Conservation (phyloP, 2,329 filamentous ascomycete species). For the Nigrospora sphaerica region DNA sequence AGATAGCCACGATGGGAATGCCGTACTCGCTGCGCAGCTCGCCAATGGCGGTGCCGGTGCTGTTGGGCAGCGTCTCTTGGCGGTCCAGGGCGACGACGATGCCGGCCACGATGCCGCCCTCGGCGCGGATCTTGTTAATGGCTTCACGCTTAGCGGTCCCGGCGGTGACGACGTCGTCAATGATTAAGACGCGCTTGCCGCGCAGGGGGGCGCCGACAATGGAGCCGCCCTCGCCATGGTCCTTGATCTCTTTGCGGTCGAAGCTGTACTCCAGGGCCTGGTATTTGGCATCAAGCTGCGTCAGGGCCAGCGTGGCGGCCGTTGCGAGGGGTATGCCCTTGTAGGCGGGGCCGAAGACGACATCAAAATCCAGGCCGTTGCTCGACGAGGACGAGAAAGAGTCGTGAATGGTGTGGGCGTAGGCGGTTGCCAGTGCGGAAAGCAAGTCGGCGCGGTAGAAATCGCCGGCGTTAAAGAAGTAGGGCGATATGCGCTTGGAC, state of each 20-base stretch:
- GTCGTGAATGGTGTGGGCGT: conserved; percentile 59
- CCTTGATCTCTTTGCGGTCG: conserved; percentile 94
- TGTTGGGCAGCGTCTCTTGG: conserved; percentile 68
- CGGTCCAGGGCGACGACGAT: conserved; percentile 86
- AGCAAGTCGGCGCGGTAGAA: conserved; percentile 80
- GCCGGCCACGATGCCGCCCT: conserved; percentile 78
- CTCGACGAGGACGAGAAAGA: conserved; percentile 14
- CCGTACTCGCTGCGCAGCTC: conserved; percentile 77
- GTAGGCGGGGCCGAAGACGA: conserved; percentile 91
- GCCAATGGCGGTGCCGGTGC: conserved; percentile 72
- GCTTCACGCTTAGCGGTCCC: conserved; percentile 92
- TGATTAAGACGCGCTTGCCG: conserved; percentile 79
- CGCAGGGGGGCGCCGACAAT: conserved; percentile 84
- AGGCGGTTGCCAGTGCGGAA: conserved; percentile 71
- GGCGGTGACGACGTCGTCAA: conserved; percentile 95
- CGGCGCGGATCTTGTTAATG: conserved; percentile 77
- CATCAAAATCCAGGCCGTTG: conserved; percentile 53
- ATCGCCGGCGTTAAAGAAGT: conserved; percentile 95
- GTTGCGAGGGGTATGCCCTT: conserved; percentile 93
- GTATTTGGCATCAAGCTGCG: conserved; percentile 62
- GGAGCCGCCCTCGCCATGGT: conserved; percentile 88
- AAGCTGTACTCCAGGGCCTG: conserved; percentile 74
- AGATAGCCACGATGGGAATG: conserved; percentile 75
- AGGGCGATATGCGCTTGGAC: conserved; percentile 83
- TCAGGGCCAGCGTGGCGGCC: conserved; percentile 68